Base-by-base conservation (phyloP, 768 basidiomycete genomes). In the Podaxis sp. region DNA sequence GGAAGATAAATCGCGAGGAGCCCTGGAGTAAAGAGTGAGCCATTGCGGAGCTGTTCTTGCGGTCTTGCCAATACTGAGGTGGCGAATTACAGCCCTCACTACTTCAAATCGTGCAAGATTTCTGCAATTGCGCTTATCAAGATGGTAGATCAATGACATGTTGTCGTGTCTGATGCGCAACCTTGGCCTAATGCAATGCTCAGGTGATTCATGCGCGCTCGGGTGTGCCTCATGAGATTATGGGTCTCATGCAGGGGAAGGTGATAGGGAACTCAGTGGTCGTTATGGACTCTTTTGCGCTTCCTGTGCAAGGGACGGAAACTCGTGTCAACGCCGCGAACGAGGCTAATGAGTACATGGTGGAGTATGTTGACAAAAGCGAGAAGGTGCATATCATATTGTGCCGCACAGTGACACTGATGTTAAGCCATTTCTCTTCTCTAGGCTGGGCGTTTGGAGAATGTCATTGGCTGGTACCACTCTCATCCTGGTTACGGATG, bases 221-320 rank as follows among this genome's bases (percentile, higher is more conserved):
- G 2, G 96, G 96, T 63, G 96, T 97, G 4, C 90, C 92, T 63
- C 93, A 98, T 79, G 96, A 99, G 77, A 97, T 99, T 72, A 99
- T 99, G 96, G 96, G 96, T 9, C 84, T 99, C 36, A 97, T 99
- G 95, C 96, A 97, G 75, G 96, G 96, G 61, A 96, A 97, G 76
- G 89, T 97, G 40, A 78, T 92, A 8, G 90, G 86, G 2, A 88
- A 87, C 65, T 81, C 89, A 1, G 78, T 92, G 40, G 88, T 92
- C 13, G 88, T 99, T 71, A 89, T 97, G 86, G 97, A 99, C 75
- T 95, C 94, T 11, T 99, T 98, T 67, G 96, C 97, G 4, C 80
- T 99, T 3, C 97, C 97, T 1, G 96, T 99, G 2, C 93, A 97
- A 74, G 97, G 97, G 13, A 99, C 97, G 0, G 97, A 99, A 75